These are phyloP conservation scores for Capsella rubella DNA, from an alignment of 441 rosid genomes.

Conservation along the genomic window DNA sequence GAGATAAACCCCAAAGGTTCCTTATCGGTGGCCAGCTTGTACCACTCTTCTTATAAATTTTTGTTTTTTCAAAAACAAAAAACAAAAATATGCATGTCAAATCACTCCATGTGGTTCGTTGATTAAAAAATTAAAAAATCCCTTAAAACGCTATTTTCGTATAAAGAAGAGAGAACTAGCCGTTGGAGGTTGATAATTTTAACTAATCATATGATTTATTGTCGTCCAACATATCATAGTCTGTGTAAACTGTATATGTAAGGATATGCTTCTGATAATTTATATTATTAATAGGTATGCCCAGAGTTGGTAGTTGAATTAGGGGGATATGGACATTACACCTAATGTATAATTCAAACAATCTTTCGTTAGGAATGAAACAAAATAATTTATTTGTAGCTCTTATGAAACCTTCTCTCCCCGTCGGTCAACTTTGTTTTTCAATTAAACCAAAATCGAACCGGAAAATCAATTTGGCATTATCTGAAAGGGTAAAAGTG, in stretches of 20 bases:
- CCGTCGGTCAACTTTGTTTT: conserved; percentile 26
- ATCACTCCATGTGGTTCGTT: conserved; percentile 29
- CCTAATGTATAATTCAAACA: conserved; percentile 24
- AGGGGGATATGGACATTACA: conserved; percentile 40
- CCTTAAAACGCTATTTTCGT: conserved; percentile 16
- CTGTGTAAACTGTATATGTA: background rate
- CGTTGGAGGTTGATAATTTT: conserved; percentile 31
- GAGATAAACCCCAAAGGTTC: conserved; percentile 32
- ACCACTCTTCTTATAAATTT: conserved; percentile 23
- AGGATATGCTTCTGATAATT: conserved; percentile 17
- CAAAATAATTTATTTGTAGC: background rate
- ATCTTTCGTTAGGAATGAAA: background rate
- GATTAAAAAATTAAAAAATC: background rate
- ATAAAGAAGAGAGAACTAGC: conserved; percentile 37
- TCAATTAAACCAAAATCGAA: background rate
- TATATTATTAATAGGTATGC: conserved; percentile 6
- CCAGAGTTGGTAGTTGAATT: conserved; percentile 27
- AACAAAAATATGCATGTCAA: background rate
- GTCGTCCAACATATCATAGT: conserved; percentile 21
- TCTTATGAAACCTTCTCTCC: conserved; percentile 10
- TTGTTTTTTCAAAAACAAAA: background rate
- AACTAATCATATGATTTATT: conserved; percentile 37
- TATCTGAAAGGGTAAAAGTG: conserved; percentile 28
- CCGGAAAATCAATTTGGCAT: conserved; percentile 31
- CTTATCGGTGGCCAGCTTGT: conserved; percentile 45